Evolutionary conservation across 805 yeast species (phyloP).

Genomic region (Schwanniomyces occidentalis): DNA sequence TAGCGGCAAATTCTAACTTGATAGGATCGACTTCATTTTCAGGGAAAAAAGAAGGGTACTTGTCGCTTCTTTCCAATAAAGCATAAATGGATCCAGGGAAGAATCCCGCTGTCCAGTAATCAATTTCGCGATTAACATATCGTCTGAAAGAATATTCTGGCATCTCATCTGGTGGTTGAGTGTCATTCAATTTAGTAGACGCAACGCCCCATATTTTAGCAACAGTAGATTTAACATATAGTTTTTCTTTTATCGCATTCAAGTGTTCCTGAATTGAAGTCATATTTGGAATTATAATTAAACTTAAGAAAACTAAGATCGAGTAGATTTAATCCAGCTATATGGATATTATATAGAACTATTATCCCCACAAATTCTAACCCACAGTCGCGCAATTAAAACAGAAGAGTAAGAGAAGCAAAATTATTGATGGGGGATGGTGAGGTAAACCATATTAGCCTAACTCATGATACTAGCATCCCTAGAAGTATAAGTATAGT

Average conservation of each 20-base stretch:
- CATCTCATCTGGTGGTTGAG: conserved; percentile 9
- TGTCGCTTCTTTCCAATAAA: conserved; percentile 10
- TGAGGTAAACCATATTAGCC: too few species aligned
- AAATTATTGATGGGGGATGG: too few species aligned
- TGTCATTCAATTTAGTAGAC: conserved; percentile 3
- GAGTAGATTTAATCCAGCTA: too few species aligned
- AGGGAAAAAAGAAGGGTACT: conserved; percentile 11
- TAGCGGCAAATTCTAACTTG: conserved; percentile 13
- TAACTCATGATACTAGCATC: too few species aligned
- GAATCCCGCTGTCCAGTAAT: conserved; percentile 16
- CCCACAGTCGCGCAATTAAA: too few species aligned
- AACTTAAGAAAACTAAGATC: too few species aligned
- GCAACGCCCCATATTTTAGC: conserved; percentile 17
- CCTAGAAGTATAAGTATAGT: too few species aligned
- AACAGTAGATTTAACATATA: conserved; percentile 9
- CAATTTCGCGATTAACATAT: conserved; percentile 9
- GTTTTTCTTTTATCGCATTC: conserved; percentile 7
- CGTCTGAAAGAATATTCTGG: conserved; percentile 13
- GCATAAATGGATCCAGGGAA: conserved; percentile 14
- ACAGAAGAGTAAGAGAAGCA: too few species aligned
- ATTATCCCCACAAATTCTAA: too few species aligned
- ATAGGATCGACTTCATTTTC: conserved; percentile 5
- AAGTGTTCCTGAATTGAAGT: too few species aligned
- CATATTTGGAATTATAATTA: too few species aligned
- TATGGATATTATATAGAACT: too few species aligned